phyloP scores from a whole-genome alignment of 208 protist species.

The Leishmania amazonensis region DNA sequence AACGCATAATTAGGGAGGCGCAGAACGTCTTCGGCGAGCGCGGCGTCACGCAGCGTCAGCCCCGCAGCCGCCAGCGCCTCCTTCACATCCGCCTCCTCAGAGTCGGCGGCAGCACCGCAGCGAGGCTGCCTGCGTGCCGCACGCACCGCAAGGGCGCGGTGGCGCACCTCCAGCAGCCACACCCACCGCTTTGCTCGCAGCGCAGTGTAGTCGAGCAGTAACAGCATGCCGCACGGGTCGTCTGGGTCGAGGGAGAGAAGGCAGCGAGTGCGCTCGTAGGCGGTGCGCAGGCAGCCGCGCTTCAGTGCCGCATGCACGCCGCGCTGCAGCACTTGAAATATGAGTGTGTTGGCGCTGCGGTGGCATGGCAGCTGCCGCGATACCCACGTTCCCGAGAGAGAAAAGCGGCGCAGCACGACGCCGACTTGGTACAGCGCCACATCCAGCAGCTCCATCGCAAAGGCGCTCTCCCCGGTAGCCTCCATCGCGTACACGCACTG shows the following conservation, averaged over 20 bases:
- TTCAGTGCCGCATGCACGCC: constrained; percentile 73
- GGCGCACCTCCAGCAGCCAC: constrained; percentile 75
- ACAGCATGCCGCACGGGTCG: constrained; percentile 66
- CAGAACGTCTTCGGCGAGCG: constrained; percentile 32
- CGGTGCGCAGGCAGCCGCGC: constrained; percentile 71
- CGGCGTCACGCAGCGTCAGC: not conserved
- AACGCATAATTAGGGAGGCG: constrained; percentile 79
- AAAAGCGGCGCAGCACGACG: constrained; percentile 59
- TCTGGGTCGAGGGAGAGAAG: constrained; percentile 76
- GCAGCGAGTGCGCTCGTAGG: constrained; percentile 69
- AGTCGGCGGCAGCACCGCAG: not conserved
- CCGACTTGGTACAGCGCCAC: constrained; percentile 82
- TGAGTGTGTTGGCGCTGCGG: constrained; percentile 38
- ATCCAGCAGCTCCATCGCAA: constrained; percentile 68
- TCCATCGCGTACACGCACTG: constrained; percentile 62
- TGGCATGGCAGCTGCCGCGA: constrained; percentile 46
- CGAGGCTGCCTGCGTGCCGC: not conserved
- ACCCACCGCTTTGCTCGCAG: constrained; percentile 77
- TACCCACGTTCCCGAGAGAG: constrained; percentile 58
- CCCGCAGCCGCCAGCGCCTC: constrained; percentile 5
- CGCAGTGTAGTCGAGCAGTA: constrained; percentile 80
- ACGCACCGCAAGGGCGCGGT: constrained; percentile 14
- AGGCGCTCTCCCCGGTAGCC: constrained; percentile 54
- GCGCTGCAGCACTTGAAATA: constrained; percentile 58
- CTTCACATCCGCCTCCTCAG: constrained; percentile 4